Percentiles rank a stretch among this genome's conserved stretches.
These are phyloP conservation scores for Diutina catenulata DNA, from an alignment of 1,139 yeast species.

Conservation along the genomic window DNA sequence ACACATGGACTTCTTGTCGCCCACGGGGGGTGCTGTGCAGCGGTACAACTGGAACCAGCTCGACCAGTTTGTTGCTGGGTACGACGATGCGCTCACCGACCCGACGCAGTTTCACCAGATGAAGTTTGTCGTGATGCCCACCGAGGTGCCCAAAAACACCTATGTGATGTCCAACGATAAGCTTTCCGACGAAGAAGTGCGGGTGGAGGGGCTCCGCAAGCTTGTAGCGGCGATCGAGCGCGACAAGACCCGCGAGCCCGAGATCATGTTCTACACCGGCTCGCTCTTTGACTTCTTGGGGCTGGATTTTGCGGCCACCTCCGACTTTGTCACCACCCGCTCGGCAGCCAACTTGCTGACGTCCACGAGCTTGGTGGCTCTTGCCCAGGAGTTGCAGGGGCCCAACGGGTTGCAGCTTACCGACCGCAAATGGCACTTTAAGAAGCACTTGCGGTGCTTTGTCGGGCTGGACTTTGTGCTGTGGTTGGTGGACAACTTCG, in stretches of 20 bases:
- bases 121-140: slow-evolving; percentile 76
- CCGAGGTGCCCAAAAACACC: slow-evolving; percentile 52
- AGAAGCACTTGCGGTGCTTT: slow-evolving; percentile 65
- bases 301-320: slow-evolving; percentile 21
- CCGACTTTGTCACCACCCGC: slow-evolving; percentile 20
- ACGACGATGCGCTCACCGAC: slow-evolving; percentile 55
- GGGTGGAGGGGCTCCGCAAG: slow-evolving; percentile 77
- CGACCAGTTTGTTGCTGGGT: slow-evolving; percentile 86
- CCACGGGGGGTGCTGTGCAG: slow-evolving; percentile 11
- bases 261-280: slow-evolving; percentile 81
- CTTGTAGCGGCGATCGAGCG: slow-evolving; percentile 58
- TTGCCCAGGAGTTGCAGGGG: slow-evolving; percentile 62
- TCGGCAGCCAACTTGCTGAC: slow-evolving; percentile 21
- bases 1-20: slow-evolving; percentile 32
- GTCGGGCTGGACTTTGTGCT: slow-evolving; percentile 76
- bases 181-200: slow-evolving; percentile 66
- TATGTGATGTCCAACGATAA: slow-evolving; percentile 44
- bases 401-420: slow-evolving; percentile 50
- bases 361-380: slow-evolving; percentile 25
- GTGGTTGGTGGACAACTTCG: slow-evolving; percentile 72
- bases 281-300: slow-evolving; percentile 58
- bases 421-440: slow-evolving; percentile 89
- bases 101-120: slow-evolving; percentile 47
- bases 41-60: slow-evolving; percentile 80
- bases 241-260: slow-evolving; percentile 51